These are phyloP conservation scores for Vaccinium corymbosum DNA, from an alignment of 148 eudicot genomes.

Conservation along the genomic window DNA sequence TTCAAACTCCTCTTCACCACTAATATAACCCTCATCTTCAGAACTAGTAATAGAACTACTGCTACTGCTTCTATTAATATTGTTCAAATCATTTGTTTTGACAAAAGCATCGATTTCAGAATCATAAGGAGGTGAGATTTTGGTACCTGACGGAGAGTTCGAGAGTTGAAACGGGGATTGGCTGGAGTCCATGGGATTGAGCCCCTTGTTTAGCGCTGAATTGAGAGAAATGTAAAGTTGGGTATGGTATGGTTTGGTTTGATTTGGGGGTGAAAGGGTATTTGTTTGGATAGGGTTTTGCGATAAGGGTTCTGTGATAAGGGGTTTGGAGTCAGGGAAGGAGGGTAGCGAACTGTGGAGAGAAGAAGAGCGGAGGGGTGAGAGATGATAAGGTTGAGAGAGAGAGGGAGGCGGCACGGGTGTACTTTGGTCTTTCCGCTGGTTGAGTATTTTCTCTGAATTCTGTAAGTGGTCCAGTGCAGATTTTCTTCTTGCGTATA, in stretches of 20 bases:
- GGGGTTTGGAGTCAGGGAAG: background rate
- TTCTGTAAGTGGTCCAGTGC: background rate
- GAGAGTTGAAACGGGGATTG: constrained; percentile 11
- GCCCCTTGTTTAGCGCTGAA: background rate
- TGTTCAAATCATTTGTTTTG: background rate
- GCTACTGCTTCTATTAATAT: constrained; percentile 15
- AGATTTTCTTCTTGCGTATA: background rate
- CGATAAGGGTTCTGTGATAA: background rate
- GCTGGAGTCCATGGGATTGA: constrained; percentile 27
- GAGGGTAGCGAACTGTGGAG: background rate
- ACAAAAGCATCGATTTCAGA: constrained; percentile 9
- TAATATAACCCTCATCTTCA: constrained; percentile 44
- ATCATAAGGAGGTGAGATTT: background rate
- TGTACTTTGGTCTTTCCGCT: background rate
- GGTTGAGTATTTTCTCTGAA: background rate
- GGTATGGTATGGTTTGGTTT: too few relatives aligned
- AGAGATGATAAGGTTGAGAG: constrained; percentile 14
- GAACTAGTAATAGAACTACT: constrained; percentile 17
- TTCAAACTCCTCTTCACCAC: constrained; percentile 53
- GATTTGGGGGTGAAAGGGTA: background rate
- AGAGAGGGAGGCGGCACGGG: background rate
- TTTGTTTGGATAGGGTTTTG: background rate
- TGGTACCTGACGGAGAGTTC: background rate
- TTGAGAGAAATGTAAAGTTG: background rate
- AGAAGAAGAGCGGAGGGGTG: background rate